Evolutionary conservation across 2,329 filamentous ascomycete genomes (phyloP), one percentile per base, ranked within the genome.

Genomic region (Botrytis deweyae): DNA sequence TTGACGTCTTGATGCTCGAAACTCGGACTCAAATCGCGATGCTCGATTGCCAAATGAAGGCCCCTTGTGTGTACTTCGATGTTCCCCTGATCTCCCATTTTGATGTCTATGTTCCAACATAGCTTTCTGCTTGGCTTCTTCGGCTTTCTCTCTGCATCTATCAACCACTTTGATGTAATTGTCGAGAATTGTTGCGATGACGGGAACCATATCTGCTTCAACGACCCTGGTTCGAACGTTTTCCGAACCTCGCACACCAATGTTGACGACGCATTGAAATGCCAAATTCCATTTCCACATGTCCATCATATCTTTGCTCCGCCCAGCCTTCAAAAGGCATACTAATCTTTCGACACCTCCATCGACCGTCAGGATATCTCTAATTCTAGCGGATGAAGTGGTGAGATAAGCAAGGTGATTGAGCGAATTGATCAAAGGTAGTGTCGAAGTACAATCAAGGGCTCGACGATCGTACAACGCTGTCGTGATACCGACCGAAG

Each of bases 251-350:
- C 96, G 90, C 75, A 99, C 95, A 73, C 96, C 96, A 81, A 99
- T 98, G 83, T 99, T 99, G 82, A 99, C 96, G 77, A 98, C 95
- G 83, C 96, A 99, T 84, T 98, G 96, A 83, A 99, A 99, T 71
- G 96, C 96, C 76, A 99, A 88, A 81, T 98, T 99, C 96, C 96
- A 99, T 84, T 98, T 98, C 96, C 96, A 99, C 93, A 97, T 97
- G 83, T 98, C 95, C 95, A 98, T 98, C 91, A 98, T 92, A 82
- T 99, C 95, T 84, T 95, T 97, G 85, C 93, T 98, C 81, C 96
- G 89, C 76, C 96, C 96, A 84, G 97, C 94, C 84, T 99, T 99
- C 83, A 99, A 89, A 81, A 99, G 98, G 88, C 94, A 98, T 82
- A 99, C 93, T 78, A 99, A 87, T 77, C 95, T 88, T 86, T 99